Evolutionary conservation across 805 yeast species (phyloP), one percentile per base, ranked within the genome.

Genomic region (Lachancea fermentati): DNA sequence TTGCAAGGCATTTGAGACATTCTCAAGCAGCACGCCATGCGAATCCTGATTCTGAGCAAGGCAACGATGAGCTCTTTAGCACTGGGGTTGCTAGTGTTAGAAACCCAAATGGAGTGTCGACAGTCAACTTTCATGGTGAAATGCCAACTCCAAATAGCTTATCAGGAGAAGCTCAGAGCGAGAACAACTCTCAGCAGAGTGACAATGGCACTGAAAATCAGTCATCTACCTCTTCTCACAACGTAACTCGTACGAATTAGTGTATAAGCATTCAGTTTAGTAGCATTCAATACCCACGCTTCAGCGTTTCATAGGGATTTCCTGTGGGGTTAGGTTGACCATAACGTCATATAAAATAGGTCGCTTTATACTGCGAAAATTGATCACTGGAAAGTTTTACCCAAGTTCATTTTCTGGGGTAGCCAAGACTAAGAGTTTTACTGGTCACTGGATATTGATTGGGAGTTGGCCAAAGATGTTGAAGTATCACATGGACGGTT

Each of bases 401-500:
- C n/a, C n/a, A n/a, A n/a, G 7, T 7, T 22, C 26, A 22, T 22
- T 22, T 7, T 22, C 26, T 22, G 26, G 26, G 26, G 26, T 22
- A 22, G 26, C 26, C 26, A 11, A 22, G 11, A 11, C 26, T 11
- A 22, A 22, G 9, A 11, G 11, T n/a, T n/a, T n/a, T n/a, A n/a
- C n/a, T n/a, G n/a, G n/a, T n/a, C n/a, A n/a, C n/a, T n/a, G n/a
- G n/a, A n/a, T n/a, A n/a, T n/a, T n/a, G n/a, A n/a, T n/a, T n/a
- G 14, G 11, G 15, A 33, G 24, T 19, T 3, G 4, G 39, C 30
- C 12, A 35, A 11, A 22, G 26, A 85, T 88, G 96, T 70, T 86
- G 14, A 68, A 80, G 2, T 87, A 70, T 58, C 69, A 85, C 50
- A 85, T 95, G 18, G 64, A 68, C 13, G 95, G 96, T 0, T 87